A percentile compares a stretch with the other conserved stretches of the same genome.
phyloP scores from a whole-genome alignment of 2,329 filamentous ascomycete species.

The Lecanosticta acicola region DNA sequence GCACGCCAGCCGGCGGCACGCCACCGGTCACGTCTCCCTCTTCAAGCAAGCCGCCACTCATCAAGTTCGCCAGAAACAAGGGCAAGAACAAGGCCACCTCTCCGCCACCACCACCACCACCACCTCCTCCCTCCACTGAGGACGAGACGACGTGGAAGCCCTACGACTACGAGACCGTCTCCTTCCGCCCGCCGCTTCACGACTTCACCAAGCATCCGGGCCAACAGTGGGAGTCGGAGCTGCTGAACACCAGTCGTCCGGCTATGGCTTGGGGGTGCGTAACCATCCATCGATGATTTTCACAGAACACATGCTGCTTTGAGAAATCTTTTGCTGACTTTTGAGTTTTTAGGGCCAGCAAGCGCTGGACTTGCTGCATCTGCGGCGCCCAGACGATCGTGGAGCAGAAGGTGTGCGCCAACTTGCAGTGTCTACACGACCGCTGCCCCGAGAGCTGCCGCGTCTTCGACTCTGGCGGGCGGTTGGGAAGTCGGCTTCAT shows the following conservation, averaged over 20 bases:
- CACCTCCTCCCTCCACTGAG: background rate
- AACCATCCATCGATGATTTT: too few relatives aligned
- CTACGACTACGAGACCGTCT: constrained; percentile 6
- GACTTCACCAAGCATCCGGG: constrained; percentile 9
- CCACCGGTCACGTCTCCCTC: too few relatives aligned
- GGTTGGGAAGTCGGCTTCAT: background rate
- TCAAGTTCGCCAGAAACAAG: background rate
- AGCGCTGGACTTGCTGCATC: constrained; percentile 28
- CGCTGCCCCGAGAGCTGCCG: constrained; percentile 19
- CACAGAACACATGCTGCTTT: too few relatives aligned
- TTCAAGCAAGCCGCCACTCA: background rate
- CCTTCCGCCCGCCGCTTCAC: constrained; percentile 17
- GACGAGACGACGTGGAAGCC: background rate
- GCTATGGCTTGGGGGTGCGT: constrained; percentile 16
- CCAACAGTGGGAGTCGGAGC: constrained; percentile 17
- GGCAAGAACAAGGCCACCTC: too few relatives aligned
- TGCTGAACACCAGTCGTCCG: constrained; percentile 16
- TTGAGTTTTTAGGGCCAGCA: too few relatives aligned
- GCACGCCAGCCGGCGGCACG: too few relatives aligned
- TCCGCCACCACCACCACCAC: background rate
- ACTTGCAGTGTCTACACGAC: constrained; percentile 24
- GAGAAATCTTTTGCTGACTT: too few relatives aligned
- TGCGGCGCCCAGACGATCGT: constrained; percentile 26
- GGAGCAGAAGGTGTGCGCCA: constrained; percentile 27
- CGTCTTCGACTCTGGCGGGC: constrained; percentile 2